A percentile compares a stretch with the other conserved stretches of the same genome.
Conservation (phyloP, 164 flowering plant genomes). For the Warburgia ugandensis region DNA sequence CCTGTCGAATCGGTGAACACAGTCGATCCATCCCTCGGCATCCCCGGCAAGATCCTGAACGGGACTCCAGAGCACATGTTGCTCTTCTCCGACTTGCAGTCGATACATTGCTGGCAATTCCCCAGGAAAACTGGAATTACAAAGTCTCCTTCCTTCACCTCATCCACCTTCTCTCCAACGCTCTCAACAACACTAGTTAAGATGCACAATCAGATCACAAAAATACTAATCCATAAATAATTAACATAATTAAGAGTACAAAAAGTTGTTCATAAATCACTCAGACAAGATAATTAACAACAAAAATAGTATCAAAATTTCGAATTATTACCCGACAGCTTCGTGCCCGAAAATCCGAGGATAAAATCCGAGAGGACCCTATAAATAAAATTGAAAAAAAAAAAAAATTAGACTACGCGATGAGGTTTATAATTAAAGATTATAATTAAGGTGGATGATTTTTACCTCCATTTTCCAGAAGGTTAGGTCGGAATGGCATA, state of each 20-base stretch:
- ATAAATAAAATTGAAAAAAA: too few species aligned
- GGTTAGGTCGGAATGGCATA: constrained; percentile 54
- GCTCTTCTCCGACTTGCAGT: constrained; percentile 49
- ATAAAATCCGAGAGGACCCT: constrained; percentile 27
- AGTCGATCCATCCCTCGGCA: constrained; percentile 48
- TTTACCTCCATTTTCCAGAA: constrained; percentile 37
- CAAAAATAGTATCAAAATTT: neutral
- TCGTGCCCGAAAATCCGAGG: constrained; percentile 69
- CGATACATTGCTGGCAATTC: constrained; percentile 47
- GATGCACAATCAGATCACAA: too few species aligned
- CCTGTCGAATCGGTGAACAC: constrained; percentile 40
- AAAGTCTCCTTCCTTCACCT: constrained; percentile 47
- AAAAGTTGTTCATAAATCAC: too few species aligned
- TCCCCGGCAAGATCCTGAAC: constrained; percentile 1
- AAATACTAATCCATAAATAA: neutral
- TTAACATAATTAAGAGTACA: too few species aligned
- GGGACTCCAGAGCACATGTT: constrained; percentile 36
- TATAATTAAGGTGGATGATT: neutral
- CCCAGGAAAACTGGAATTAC: constrained; percentile 47
- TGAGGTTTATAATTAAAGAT: neutral
- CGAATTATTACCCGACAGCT: constrained; percentile 48
- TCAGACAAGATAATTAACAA: neutral
- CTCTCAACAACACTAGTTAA: constrained; percentile 65
- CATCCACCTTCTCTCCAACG: constrained; percentile 52
- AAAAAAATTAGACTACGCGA: too few species aligned